phyloP scores from a whole-genome alignment of 2,329 filamentous ascomycete genomes.

The Fusarium pseudonygamai region DNA sequence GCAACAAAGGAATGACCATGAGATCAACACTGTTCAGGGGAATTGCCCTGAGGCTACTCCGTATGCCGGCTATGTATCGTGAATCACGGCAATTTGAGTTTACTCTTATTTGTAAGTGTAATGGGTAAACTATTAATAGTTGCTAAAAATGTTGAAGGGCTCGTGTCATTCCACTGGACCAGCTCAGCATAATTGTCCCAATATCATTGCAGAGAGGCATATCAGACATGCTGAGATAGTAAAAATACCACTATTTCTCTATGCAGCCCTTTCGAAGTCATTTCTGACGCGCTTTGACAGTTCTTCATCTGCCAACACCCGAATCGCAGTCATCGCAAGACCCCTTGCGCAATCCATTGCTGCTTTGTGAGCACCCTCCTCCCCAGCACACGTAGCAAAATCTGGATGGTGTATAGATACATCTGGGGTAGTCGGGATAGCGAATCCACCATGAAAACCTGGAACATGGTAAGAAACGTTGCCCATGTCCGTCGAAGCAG shows the following conservation, averaged over 20 bases:
- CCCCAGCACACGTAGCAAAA: not conserved
- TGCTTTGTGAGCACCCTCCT: not conserved
- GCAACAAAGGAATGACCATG: not conserved
- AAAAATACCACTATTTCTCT: rapidly evolving
- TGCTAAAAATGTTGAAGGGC: rapidly evolving
- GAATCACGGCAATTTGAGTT: too few relatives aligned
- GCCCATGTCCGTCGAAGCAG: not conserved
- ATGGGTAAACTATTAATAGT: too few relatives aligned
- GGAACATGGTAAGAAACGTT: not conserved
- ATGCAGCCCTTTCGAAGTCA: not conserved
- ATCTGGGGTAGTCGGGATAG: not conserved
- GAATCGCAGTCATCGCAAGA: not conserved
- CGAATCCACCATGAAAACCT: not conserved
- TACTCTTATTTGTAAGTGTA: too few relatives aligned
- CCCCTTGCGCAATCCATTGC: not conserved
- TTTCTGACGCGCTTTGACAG: not conserved
- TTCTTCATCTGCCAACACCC: not conserved
- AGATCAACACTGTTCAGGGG: not conserved
- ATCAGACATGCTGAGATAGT: rapidly evolving
- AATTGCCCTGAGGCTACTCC: too few relatives aligned
- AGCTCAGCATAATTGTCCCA: too few relatives aligned
- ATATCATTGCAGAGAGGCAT: too few relatives aligned
- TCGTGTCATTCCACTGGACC: not conserved
- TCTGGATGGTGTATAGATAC: not conserved
- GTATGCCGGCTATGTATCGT: too few relatives aligned